phyloP scores from a whole-genome alignment of 768 basidiomycete genomes.

The Cystofilobasidium bisporidii region DNA sequence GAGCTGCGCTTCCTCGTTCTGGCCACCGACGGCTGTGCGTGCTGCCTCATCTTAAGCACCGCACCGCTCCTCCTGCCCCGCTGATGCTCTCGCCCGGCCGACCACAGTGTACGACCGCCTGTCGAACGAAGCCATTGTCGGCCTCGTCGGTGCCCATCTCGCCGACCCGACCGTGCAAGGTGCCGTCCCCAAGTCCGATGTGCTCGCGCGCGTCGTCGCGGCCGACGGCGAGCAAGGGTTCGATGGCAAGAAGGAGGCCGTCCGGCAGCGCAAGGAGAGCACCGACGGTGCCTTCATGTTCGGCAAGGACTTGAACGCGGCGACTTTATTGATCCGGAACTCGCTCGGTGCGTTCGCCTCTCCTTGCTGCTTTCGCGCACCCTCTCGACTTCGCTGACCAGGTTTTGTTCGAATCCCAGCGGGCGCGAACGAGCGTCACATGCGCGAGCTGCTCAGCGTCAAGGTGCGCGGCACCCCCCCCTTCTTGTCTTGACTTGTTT shows the following conservation, averaged over 20 bases:
- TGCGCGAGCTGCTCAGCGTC: slow-evolving; percentile 19
- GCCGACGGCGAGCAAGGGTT: neutral
- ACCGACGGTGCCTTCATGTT: slow-evolving; percentile 18
- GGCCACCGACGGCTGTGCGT: slow-evolving; percentile 60
- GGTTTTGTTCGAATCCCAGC: neutral
- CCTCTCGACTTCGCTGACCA: no score
- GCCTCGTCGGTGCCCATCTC: slow-evolving; percentile 73
- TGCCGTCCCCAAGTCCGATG: slow-evolving; percentile 44
- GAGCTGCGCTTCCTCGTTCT: slow-evolving; percentile 69
- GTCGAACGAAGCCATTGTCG: slow-evolving; percentile 71
- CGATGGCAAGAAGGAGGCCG: slow-evolving; percentile 23
- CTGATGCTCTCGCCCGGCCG: neutral
- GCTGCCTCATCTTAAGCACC: neutral
- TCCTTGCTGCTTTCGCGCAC: neutral
- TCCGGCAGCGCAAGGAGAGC: slow-evolving; percentile 14
- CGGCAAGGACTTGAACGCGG: slow-evolving; percentile 19
- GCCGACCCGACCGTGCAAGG: slow-evolving; percentile 51
- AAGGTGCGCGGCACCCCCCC: slow-evolving; percentile 2
- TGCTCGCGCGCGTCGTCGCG: slow-evolving; percentile 11
- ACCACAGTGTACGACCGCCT: slow-evolving; percentile 53
- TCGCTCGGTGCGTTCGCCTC: slow-evolving; percentile 14
- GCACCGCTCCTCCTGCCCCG: neutral
- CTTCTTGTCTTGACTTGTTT: neutral
- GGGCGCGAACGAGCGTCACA: slow-evolving; percentile 16
- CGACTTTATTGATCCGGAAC: slow-evolving; percentile 24